Percentiles rank a stretch among this genome's conserved stretches.
Conservation (phyloP, 352 stramenopile species). For the Thalassiosira livingstoniorum region DNA sequence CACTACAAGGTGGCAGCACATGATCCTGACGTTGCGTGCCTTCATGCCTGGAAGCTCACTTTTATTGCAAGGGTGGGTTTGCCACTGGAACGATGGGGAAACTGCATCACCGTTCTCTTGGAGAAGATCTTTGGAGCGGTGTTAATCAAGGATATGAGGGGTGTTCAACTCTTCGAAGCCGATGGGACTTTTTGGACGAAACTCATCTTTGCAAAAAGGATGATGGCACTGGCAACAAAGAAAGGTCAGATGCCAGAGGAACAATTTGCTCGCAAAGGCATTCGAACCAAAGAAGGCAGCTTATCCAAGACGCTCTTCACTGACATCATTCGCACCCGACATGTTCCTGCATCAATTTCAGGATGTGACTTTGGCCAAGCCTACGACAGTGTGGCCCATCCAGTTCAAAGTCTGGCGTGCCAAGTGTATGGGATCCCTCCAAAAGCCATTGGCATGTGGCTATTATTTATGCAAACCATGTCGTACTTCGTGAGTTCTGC, state of each 20-base stretch:
- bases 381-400: slow-evolving; percentile 41
- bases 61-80: neutral
- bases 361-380: slow-evolving; percentile 34
- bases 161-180: slow-evolving; percentile 17
- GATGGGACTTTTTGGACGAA: slow-evolving; percentile 26
- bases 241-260: slow-evolving; percentile 14
- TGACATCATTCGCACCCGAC: slow-evolving; percentile 29
- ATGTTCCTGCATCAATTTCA: slow-evolving; percentile 5
- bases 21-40: neutral
- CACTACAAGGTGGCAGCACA: neutral
- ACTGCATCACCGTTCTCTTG: slow-evolving; percentile 2
- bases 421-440: slow-evolving; percentile 15
- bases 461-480: slow-evolving; percentile 34
- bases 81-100: slow-evolving; percentile 9
- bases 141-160: slow-evolving; percentile 7
- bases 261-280: slow-evolving; percentile 27
- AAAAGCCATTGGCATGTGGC: slow-evolving; percentile 11
- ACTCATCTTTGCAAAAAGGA: slow-evolving; percentile 23
- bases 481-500: slow-evolving; percentile 17
- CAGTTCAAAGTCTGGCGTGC: slow-evolving; percentile 18
- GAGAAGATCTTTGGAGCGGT: slow-evolving; percentile 22
- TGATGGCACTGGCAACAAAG: neutral
- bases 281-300: neutral
- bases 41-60: neutral
- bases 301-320: slow-evolving; percentile 23